Base-by-base conservation (phyloP, 2,329 filamentous ascomycete species). In the Cercospora canescens region DNA sequence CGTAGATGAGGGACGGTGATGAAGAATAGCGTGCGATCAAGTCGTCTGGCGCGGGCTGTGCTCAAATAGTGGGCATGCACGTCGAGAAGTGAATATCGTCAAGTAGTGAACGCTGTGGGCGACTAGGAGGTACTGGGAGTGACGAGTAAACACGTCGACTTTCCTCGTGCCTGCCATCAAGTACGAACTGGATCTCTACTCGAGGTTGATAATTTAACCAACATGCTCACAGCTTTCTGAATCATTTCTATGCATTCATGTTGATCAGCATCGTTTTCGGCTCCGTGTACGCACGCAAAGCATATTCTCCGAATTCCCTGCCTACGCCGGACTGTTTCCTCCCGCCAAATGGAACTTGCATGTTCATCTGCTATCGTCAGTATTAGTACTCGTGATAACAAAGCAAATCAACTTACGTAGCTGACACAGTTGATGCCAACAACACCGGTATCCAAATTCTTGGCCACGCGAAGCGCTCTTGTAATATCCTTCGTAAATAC, bases 291-390 rank as follows among this genome's bases (percentile, higher is more conserved):
- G 84, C 84, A 63, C 85, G 85, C 65, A 88, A 76, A 6, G 85
- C 86, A 61, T 85, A 85, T 75, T 88, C 86, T 12, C 86, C 86
- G n/a, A 88, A 77, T 76, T 89, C 87, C 59, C 86, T 79, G 18
- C 87, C 87, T 74, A 88, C 85, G 4, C 86, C 86, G 73, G 81
- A 84, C 78, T 87, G 84, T 78, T 88, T 88, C 5, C 87, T 83
- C 39, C 87, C 87, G 18, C 87, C 87, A 71, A 89, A 89, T 1
- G 45, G 45, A 2, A 52, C 45, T 52, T 52, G 45, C 45, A 52
- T 52, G 3, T 52, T 52, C 45, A 52, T 52, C 45, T 52, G 45
- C 16, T 8, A n/a, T 28, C 11, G 32, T 8, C 8, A n/a, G 45
- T 52, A n/a, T n/a, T 24, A 52, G 45, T 16, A 28, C 45, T 28